These are phyloP conservation scores for Amorphotheca resinae DNA, from an alignment of 495 filamentous ascomycete species.

Conservation along the genomic window DNA sequence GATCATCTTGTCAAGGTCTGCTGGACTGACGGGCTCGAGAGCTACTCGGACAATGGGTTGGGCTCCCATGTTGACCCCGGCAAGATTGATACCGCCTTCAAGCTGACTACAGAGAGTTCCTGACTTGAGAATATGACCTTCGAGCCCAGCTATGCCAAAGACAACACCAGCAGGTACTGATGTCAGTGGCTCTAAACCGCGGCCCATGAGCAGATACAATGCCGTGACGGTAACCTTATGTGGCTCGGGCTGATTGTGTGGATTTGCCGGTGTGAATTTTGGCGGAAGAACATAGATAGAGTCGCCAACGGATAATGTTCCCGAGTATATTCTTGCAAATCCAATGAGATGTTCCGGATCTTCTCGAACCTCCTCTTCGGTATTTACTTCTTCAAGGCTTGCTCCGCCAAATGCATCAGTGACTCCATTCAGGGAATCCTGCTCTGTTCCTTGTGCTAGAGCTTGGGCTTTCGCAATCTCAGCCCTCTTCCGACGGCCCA, in stretches of 20 bases:
- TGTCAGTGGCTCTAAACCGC: constrained; percentile 68
- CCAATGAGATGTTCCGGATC: constrained; percentile 86
- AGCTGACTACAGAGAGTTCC: constrained; percentile 86
- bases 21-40: constrained; percentile 77
- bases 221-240: constrained; percentile 75
- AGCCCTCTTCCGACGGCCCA: constrained; percentile 77
- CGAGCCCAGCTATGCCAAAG: constrained; percentile 89
- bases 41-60: constrained; percentile 92
- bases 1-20: constrained; percentile 88
- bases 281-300: constrained; percentile 80
- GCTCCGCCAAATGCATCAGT: constrained; percentile 42
- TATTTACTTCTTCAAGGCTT: constrained; percentile 32
- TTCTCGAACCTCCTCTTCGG: constrained; percentile 37
- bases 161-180: constrained; percentile 89
- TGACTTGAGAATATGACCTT: constrained; percentile 84
- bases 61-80: constrained; percentile 64
- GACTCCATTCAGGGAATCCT: constrained; percentile 29
- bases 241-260: constrained; percentile 63
- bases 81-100: constrained; percentile 83
- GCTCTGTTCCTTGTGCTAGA: constrained; percentile 23
- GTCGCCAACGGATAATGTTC: constrained; percentile 80
- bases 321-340: constrained; percentile 88
- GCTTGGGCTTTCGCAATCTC: constrained; percentile 69
- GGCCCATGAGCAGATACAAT: constrained; percentile 92
- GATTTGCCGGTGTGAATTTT: constrained; percentile 76